Evolutionary conservation across 169 alveolate species (phyloP).

Genomic region (Perkinsus chesapeaki): DNA sequence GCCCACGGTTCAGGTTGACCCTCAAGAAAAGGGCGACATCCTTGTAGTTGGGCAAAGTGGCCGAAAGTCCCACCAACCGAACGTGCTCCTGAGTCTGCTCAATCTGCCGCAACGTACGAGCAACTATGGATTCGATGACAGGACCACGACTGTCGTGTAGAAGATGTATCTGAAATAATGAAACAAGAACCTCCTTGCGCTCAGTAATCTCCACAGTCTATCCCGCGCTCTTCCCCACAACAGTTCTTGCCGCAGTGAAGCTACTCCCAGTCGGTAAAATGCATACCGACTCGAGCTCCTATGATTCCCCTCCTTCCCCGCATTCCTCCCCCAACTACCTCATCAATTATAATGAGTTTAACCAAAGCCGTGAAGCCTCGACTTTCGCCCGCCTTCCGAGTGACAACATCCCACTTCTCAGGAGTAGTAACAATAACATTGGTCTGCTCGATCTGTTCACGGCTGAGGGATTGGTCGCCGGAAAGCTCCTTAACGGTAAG

Average conservation of each 20-base stretch:
- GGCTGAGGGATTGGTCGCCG: slow-evolving; percentile 89
- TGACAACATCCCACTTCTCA: slow-evolving; percentile 99
- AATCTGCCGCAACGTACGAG: slow-evolving; percentile 89
- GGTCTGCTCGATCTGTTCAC: slow-evolving; percentile 92
- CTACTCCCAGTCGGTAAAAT: too few relatives aligned
- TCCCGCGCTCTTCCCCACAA: too few relatives aligned
- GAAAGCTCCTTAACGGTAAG: slow-evolving; percentile 88
- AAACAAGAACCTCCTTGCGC: not conserved
- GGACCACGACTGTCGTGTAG: slow-evolving; percentile 99
- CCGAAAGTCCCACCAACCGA: slow-evolving; percentile 95
- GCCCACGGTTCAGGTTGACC: slow-evolving; percentile 79
- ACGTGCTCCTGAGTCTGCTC: slow-evolving; percentile 70
- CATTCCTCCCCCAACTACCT: too few relatives aligned
- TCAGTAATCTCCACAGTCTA: too few relatives aligned
- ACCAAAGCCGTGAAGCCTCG: slow-evolving; percentile 79
- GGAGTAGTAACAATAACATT: slow-evolving; percentile 99
- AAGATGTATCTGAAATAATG: slow-evolving; percentile 62
- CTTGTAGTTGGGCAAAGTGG: slow-evolving; percentile 98
- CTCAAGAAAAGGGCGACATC: slow-evolving; percentile 97
- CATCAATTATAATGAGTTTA: slow-evolving; percentile 97
- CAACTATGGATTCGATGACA: slow-evolving; percentile 97
- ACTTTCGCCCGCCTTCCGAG: slow-evolving; percentile 94
- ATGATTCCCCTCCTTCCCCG: too few relatives aligned
- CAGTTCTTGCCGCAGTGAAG: too few relatives aligned
- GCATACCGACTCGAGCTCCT: too few relatives aligned